Evolutionary conservation across 2,329 filamentous ascomycete genomes (phyloP), one percentile per base, ranked within the genome.

Genomic region (Davidsoniella eucalypti): DNA sequence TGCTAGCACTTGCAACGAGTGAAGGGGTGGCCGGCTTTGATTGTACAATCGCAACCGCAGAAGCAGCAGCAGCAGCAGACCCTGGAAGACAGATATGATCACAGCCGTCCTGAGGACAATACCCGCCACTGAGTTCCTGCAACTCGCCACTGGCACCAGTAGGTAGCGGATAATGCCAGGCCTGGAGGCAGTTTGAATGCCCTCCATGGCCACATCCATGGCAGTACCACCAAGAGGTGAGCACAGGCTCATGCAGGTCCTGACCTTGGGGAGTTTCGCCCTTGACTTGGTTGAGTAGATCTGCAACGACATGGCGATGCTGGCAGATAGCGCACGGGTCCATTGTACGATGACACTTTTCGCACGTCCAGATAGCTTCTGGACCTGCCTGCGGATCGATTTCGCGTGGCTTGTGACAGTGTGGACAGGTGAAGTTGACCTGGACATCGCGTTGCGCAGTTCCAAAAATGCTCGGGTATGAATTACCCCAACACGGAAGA

Each of bases 101-200:
- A 58, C 78, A 82, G 0, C 78, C 77, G 54, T 80, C 76, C n/a
- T 78, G 62, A 1, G 78, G 77, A 55, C 78, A 82, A 60, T 71
- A 78, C 0, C 78, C 78, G 44, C 71, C 74, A 29, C 70, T 71
- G 55, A 61, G 66, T 18, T 63, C 62, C 26, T 57, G 54, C 14
- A 46, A 5, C 6, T 8, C 25, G 9, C 45, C 46, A 12, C 47
- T 25, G 3, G 14, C 29, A 4, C 12, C 40, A 33, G 29, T 33
- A 36, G 38, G 10, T 29, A 47, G 9, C 0, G 59, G 55, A 1
- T 55, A 54, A 59, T 81, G 77, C 78, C 78, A 82, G 2, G 67
- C 67, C 49, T 72, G 68, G 1, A 82, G 65, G 52, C 78, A 82
- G 0, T 70, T 69, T 0, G 72, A 68, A 59, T 82, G 78, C 0